Conservation (phyloP, 2,329 filamentous ascomycete species). For the Neonectria coccinea region DNA sequence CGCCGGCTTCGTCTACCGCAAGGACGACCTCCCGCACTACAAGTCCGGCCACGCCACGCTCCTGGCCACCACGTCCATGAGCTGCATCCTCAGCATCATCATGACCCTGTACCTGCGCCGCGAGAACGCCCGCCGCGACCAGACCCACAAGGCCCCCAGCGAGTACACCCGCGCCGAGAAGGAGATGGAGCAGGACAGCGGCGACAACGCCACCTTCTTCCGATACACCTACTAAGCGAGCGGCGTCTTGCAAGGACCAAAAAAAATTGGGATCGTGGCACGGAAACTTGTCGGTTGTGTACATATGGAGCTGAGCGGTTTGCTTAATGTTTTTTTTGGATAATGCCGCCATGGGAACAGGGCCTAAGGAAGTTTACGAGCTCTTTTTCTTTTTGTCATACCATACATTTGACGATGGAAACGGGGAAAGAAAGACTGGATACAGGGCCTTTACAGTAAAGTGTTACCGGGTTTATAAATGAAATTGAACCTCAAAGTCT, state of each 20-base stretch:
- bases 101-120: constrained; percentile 69
- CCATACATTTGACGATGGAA: constrained; percentile 26
- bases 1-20: constrained; percentile 51
- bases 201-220: constrained; percentile 69
- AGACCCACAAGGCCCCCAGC: constrained; percentile 57
- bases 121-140: constrained; percentile 68
- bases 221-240: constrained; percentile 61
- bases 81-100: constrained; percentile 60
- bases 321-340: neutral
- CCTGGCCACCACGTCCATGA: constrained; percentile 66
- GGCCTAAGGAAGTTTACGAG: constrained; percentile 9
- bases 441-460: constrained; percentile 30
- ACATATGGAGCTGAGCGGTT: constrained; percentile 33
- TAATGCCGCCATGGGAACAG: constrained; percentile 25
- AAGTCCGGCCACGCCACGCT: constrained; percentile 70
- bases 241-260: constrained; percentile 31
- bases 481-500: constrained; percentile 30
- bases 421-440: constrained; percentile 13
- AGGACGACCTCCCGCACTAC: constrained; percentile 64
- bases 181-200: constrained; percentile 62
- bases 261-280: constrained; percentile 15
- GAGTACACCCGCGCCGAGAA: constrained; percentile 67
- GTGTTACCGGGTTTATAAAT: constrained; percentile 26
- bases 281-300: constrained; percentile 32
- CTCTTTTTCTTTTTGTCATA: constrained; percentile 15